Evolutionary conservation across 2,329 filamentous ascomycete species (phyloP).

Genomic region (Seiridium unicorne): DNA sequence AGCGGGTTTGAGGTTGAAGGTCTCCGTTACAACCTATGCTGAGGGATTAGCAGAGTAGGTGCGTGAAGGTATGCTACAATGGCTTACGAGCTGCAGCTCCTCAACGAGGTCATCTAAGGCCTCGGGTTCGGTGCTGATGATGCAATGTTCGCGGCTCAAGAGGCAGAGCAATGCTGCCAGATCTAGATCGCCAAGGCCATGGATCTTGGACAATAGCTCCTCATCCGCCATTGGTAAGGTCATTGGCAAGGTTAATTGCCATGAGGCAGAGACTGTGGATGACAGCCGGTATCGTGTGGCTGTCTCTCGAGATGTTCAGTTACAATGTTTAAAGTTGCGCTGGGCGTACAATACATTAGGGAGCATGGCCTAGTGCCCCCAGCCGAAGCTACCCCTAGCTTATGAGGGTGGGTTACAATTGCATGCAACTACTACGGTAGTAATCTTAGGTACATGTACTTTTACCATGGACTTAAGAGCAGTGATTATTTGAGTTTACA

Average conservation of each 20-base stretch:
- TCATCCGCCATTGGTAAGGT: constrained; percentile 56
- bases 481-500: too few species aligned
- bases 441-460: too few species aligned
- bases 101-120: constrained; percentile 66
- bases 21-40: constrained; percentile 61
- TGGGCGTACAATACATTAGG: too few species aligned
- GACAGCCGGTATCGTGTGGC: background rate
- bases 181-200: constrained; percentile 82
- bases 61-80: constrained; percentile 2
- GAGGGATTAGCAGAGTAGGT: background rate
- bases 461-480: too few species aligned
- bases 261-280: background rate
- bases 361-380: too few species aligned
- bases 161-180: constrained; percentile 82
- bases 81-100: constrained; percentile 68
- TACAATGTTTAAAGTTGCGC: too few species aligned
- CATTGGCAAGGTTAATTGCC: constrained; percentile 11
- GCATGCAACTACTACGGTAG: too few species aligned
- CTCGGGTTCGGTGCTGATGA: constrained; percentile 70
- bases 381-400: too few species aligned
- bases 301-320: background rate
- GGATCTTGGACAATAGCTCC: constrained; percentile 65
- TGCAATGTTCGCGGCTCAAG: constrained; percentile 79
- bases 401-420: too few species aligned
- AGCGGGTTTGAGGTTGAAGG: constrained; percentile 70